Evolutionary conservation across 805 yeast genomes (phyloP).

Genomic region (Alloascoidea africana): DNA sequence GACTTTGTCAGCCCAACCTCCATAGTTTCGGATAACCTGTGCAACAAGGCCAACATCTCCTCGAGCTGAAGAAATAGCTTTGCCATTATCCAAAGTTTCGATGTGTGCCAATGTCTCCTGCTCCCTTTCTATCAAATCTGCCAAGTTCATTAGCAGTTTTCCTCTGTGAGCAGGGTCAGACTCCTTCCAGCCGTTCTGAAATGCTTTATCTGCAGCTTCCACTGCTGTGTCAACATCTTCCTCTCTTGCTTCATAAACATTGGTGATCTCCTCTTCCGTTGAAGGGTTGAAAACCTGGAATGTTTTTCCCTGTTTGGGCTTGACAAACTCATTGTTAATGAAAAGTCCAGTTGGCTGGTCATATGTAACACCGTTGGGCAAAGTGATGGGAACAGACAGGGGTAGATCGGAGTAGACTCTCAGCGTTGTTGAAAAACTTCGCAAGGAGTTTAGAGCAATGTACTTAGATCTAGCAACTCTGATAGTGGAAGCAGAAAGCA

Average conservation of each 20-base stretch:
- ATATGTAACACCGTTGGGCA: conserved; percentile 64
- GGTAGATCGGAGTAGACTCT: too few relatives aligned
- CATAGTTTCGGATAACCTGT: conserved; percentile 65
- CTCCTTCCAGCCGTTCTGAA: conserved; percentile 49
- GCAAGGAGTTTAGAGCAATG: too few relatives aligned
- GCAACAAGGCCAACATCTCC: conserved; percentile 65
- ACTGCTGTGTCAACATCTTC: conserved; percentile 82
- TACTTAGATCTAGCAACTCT: too few relatives aligned
- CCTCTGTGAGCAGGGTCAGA: conserved; percentile 59
- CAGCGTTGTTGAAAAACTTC: too few relatives aligned
- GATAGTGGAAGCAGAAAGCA: too few relatives aligned
- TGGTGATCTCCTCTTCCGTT: conserved; percentile 56
- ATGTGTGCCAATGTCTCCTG: conserved; percentile 60
- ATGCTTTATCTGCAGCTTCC: conserved; percentile 69
- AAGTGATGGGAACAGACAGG: conserved; percentile 30
- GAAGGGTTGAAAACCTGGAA: conserved; percentile 54
- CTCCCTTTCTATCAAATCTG: conserved; percentile 62
- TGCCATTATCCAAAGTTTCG: conserved; percentile 85
- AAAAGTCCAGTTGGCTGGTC: conserved; percentile 75
- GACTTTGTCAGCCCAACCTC: conserved; percentile 85
- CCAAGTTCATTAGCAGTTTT: conserved; percentile 48
- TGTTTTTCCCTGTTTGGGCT: conserved; percentile 43
- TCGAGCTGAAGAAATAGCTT: conserved; percentile 39
- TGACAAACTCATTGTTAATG: conserved; percentile 65
- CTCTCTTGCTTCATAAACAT: conserved; percentile 58